These are phyloP conservation scores for Eutrema yunnanense DNA, from an alignment of 345 rosid genomes.

Conservation along the genomic window DNA sequence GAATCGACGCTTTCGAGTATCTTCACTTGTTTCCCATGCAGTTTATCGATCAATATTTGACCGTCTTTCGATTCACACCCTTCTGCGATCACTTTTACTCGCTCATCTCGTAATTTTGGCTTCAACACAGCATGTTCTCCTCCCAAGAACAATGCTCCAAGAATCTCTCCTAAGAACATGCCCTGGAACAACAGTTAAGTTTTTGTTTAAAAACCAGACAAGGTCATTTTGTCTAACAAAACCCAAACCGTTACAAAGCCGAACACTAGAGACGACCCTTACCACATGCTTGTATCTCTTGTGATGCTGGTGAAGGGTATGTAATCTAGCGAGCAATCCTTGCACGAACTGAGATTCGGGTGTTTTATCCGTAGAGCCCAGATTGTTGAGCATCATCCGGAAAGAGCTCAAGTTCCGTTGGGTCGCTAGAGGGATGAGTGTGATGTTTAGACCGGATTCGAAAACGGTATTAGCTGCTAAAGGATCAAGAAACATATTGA, in stretches of 20 bases:
- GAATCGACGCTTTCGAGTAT: constrained; percentile 43
- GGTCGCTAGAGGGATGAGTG: constrained; percentile 60
- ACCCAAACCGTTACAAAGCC: background rate
- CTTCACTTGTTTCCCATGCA: constrained; percentile 39
- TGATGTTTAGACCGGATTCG: constrained; percentile 53
- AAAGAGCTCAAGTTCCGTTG: constrained; percentile 55
- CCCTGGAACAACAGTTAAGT: constrained; percentile 38
- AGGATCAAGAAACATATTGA: constrained; percentile 90
- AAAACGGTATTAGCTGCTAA: constrained; percentile 71
- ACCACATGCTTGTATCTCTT: constrained; percentile 65
- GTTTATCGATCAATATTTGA: constrained; percentile 32
- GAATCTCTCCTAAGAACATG: constrained; percentile 68
- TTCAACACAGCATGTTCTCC: constrained; percentile 37
- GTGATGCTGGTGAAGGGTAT: constrained; percentile 39
- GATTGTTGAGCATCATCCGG: constrained; percentile 26
- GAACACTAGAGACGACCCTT: background rate
- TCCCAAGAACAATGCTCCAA: constrained; percentile 59
- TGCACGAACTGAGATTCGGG: constrained; percentile 51
- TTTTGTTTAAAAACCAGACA: constrained; percentile 2
- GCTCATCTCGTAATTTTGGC: constrained; percentile 32
- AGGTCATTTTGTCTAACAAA: background rate
- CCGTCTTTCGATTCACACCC: constrained; percentile 63
- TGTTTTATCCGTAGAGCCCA: constrained; percentile 27
- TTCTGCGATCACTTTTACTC: constrained; percentile 47
- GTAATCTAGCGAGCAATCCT: constrained; percentile 42